A percentile compares a stretch with the other conserved stretches of the same genome.
These are phyloP conservation scores for Suhomyces coccinellae DNA, from an alignment of 1,139 yeast species.

Conservation along the genomic window DNA sequence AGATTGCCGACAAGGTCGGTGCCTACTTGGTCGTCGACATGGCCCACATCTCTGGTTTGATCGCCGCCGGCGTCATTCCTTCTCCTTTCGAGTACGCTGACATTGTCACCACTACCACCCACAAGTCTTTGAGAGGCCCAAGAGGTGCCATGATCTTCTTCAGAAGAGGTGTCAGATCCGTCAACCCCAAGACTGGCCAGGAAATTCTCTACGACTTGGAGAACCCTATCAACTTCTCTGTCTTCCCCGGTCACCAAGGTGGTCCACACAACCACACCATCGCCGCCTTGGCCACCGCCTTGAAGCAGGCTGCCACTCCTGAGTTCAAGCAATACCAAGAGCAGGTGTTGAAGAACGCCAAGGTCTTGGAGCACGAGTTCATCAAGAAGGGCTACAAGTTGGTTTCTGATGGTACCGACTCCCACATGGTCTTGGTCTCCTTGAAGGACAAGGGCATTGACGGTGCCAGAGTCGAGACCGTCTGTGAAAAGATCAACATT, in stretches of 20 bases:
- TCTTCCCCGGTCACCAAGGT: slow-evolving; percentile 99
- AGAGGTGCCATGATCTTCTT: slow-evolving; percentile 99
- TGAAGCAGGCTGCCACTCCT: slow-evolving; percentile 90
- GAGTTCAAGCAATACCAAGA: slow-evolving; percentile 90
- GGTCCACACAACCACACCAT: slow-evolving; percentile 99
- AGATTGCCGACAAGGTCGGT: slow-evolving; percentile 94
- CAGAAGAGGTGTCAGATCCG: slow-evolving; percentile 92
- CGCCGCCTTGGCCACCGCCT: slow-evolving; percentile 94
- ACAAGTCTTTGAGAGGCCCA: slow-evolving; percentile 97
- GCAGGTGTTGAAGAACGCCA: slow-evolving; percentile 87
- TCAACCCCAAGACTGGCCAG: slow-evolving; percentile 89
- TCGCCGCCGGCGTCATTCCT: slow-evolving; percentile 95
- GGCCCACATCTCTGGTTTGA: slow-evolving; percentile 97
- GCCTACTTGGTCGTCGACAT: slow-evolving; percentile 95
- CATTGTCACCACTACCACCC: slow-evolving; percentile 97
- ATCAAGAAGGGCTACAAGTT: slow-evolving; percentile 70
- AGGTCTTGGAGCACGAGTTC: slow-evolving; percentile 76
- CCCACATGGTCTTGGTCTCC: slow-evolving; percentile 91
- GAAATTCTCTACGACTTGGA: slow-evolving; percentile 88
- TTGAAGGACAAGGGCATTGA: slow-evolving; percentile 88
- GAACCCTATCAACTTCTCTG: slow-evolving; percentile 93
- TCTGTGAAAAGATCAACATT: slow-evolving; percentile 91
- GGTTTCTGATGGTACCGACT: slow-evolving; percentile 94
- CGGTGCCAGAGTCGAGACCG: slow-evolving; percentile 96
- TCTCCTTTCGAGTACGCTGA: slow-evolving; percentile 96